Percentiles rank a stretch among this genome's conserved stretches.
Conservation (phyloP, 2,329 filamentous ascomycete species). For the Shiraia bambusicola region DNA sequence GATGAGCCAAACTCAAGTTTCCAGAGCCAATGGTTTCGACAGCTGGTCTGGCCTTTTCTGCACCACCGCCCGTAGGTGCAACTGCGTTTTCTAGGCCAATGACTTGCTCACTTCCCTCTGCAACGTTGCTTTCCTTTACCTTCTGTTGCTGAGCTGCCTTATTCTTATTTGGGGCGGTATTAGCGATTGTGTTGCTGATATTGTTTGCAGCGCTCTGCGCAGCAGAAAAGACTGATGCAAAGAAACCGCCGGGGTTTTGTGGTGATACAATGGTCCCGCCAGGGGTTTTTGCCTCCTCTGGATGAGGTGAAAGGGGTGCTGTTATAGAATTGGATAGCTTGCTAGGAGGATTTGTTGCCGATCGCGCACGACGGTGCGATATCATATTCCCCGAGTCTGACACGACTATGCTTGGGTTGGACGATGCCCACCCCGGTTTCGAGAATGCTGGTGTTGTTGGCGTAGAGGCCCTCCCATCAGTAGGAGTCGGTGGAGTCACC, state of each 20-base stretch:
- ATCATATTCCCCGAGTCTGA: conserved; percentile 71
- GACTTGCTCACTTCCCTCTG: conserved; percentile 46
- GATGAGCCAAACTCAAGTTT: conserved; percentile 82
- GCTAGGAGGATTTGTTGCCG: conserved; percentile 66
- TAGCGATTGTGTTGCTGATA: conserved; percentile 72
- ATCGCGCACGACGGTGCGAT: conserved; percentile 66
- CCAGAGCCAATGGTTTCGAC: conserved; percentile 87
- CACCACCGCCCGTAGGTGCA: conserved; percentile 17
- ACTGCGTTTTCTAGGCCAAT: conserved; percentile 38
- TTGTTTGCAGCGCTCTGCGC: conserved; percentile 87
- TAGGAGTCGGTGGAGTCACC: conserved; percentile 65
- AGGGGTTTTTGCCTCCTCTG: conserved; percentile 67
- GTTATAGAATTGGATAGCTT: conserved; percentile 77
- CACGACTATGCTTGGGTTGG: conserved; percentile 56
- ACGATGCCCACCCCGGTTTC: conserved; percentile 34
- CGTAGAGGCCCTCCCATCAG: conserved; percentile 46
- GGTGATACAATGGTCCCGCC: conserved; percentile 55
- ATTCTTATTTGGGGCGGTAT: conserved; percentile 56
- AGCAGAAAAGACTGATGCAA: conserved; percentile 88
- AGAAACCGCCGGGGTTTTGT: conserved; percentile 64
- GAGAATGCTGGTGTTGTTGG: conserved; percentile 32
- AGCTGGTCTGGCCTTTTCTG: conserved; percentile 63
- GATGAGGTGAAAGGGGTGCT: conserved; percentile 70
- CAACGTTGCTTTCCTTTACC: conserved; percentile 30
- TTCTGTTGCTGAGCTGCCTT: conserved; percentile 44